Conservation (phyloP, 805 yeast species). For the Yarrowia deformans region DNA sequence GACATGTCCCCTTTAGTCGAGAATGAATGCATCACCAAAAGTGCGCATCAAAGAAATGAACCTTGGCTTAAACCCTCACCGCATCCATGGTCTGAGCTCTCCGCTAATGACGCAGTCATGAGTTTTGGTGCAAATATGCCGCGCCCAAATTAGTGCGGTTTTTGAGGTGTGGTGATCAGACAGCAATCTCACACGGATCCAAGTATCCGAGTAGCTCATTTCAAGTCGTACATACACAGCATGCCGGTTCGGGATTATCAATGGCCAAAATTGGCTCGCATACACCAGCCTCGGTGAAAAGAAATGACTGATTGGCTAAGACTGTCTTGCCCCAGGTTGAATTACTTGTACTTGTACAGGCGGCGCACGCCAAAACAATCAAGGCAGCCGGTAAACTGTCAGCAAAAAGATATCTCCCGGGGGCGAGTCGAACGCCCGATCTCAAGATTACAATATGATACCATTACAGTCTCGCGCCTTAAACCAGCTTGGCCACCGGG, state of each 20-base stretch:
- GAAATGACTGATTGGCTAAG: neutral
- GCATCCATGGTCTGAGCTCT: neutral
- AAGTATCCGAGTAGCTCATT: neutral
- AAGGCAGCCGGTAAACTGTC: neutral
- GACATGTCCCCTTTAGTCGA: neutral
- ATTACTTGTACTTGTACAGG: neutral
- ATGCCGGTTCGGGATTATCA: neutral
- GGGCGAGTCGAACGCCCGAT: conserved; percentile 40
- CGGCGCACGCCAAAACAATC: no score
- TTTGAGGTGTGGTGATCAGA: conserved; percentile 3
- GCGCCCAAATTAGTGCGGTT: conserved; percentile 7
- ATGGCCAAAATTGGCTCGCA: neutral
- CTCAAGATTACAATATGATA: conserved; percentile 37
- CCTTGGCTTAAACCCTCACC: conserved; percentile 22
- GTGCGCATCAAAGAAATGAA: conserved; percentile 16
- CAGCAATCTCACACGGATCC: conserved; percentile 14
- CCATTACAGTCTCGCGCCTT: conserved; percentile 40
- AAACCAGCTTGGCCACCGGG: conserved; percentile 40
- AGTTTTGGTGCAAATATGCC: neutral
- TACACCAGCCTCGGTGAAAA: neutral
- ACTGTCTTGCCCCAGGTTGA: conserved; percentile 24
- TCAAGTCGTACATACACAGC: neutral
- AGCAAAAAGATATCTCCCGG: conserved; percentile 33
- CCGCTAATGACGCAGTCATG: conserved; percentile 23
- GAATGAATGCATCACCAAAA: conserved; percentile 21